Evolutionary conservation across 345 rosid genomes (phyloP).

Genomic region (Lepidium aucheri): DNA sequence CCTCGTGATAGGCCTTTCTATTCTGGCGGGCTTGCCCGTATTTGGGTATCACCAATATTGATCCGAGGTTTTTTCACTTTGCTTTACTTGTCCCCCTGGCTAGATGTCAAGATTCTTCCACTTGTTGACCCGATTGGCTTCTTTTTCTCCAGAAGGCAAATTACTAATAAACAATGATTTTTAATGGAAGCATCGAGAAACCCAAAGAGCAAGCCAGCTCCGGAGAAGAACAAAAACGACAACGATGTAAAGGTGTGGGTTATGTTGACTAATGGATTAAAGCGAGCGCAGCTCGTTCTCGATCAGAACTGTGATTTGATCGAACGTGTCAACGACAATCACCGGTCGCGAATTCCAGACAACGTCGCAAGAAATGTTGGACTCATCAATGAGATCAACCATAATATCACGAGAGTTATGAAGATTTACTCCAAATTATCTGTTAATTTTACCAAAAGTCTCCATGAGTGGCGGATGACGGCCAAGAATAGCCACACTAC

Average conservation of each 20-base stretch:
- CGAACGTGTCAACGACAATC: conserved; percentile 66
- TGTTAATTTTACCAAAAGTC: conserved; percentile 28
- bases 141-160: background rate
- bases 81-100: no score
- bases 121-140: background rate
- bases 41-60: no score
- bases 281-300: conserved; percentile 45
- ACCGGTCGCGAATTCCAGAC: conserved; percentile 42
- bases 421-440: conserved; percentile 53
- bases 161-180: background rate
- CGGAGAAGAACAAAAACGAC: background rate
- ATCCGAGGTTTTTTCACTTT: no score
- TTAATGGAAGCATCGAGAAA: conserved; percentile 13
- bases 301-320: conserved; percentile 59
- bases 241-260: conserved; percentile 45
- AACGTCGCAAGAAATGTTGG: conserved; percentile 58
- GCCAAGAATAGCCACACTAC: conserved; percentile 1
- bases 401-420: conserved; percentile 49
- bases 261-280: conserved; percentile 32
- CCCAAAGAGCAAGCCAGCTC: conserved; percentile 1
- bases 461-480: conserved; percentile 18
- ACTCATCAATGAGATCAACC: conserved; percentile 56
- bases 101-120: no score
- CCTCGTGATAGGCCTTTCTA: no score
- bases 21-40: no score